phyloP scores from a whole-genome alignment of 768 basidiomycete species.

The Kwoniella europaea region DNA sequence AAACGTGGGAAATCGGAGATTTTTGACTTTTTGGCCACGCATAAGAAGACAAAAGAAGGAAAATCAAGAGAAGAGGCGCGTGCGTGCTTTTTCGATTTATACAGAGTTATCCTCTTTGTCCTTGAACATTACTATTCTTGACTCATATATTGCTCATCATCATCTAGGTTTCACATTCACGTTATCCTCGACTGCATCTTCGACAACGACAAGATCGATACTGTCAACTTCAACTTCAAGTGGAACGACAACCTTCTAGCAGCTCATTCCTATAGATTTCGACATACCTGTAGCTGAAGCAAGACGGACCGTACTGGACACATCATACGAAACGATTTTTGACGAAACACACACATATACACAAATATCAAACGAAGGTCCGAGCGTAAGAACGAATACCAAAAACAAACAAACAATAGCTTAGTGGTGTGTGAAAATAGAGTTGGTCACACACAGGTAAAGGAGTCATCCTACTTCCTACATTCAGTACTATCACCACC shows the following conservation, averaged over 20 bases:
- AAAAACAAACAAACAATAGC: neutral
- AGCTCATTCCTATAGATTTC: no score
- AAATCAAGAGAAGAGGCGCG: conserved; percentile 15
- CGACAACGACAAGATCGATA: neutral
- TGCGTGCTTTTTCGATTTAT: conserved; percentile 19
- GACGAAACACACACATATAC: neutral
- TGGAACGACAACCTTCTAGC: no score
- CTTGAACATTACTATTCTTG: neutral
- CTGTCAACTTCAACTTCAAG: no score
- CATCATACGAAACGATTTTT: neutral
- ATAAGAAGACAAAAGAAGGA: neutral
- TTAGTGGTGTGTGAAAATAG: neutral
- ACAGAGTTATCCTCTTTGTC: neutral
- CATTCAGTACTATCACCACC: neutral
- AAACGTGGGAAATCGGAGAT: conserved; percentile 13
- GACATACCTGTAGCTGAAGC: no score
- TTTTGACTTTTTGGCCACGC: neutral
- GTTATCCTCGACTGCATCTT: neutral
- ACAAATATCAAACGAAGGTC: neutral
- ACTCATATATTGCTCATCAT: neutral
- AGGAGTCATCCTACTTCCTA: neutral
- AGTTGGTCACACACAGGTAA: conserved; percentile 5
- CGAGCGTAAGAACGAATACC: neutral
- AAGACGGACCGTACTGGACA: neutral
- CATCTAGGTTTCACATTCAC: neutral